Percentiles rank a stretch among this genome's conserved stretches.
These are phyloP conservation scores for Colletotrichum sp. DNA, from an alignment of 2,329 filamentous ascomycete genomes.

Conservation along the genomic window DNA sequence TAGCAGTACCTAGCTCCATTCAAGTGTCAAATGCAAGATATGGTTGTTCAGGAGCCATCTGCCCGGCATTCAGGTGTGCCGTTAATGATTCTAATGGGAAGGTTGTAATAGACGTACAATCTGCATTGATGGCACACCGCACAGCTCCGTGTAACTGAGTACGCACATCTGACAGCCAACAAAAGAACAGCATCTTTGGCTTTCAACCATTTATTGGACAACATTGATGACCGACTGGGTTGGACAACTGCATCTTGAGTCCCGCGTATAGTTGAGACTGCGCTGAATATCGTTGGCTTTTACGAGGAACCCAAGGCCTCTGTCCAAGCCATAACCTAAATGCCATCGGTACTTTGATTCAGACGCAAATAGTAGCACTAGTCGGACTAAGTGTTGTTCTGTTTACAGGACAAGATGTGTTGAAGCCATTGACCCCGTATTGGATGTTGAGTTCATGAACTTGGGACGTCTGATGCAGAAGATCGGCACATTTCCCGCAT, in stretches of 20 bases:
- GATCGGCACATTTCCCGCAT: neutral
- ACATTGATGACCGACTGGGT: neutral
- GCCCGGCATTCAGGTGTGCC: neutral
- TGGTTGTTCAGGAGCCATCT: neutral
- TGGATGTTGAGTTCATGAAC: neutral
- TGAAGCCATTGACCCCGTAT: neutral
- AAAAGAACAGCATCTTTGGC: neutral
- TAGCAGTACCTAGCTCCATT: neutral
- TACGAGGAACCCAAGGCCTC: too few species aligned
- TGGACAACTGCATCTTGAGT: accelerated
- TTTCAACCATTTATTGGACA: neutral
- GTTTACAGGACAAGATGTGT: neutral
- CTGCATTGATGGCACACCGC: neutral
- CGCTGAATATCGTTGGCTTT: too few species aligned
- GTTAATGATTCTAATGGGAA: neutral
- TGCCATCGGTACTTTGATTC: too few species aligned
- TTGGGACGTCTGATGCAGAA: neutral
- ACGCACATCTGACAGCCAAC: neutral
- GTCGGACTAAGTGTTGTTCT: neutral
- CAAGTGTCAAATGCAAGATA: accelerated
- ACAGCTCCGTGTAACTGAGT: neutral
- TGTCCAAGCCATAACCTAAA: too few species aligned
- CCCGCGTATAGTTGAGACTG: neutral
- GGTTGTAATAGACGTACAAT: neutral
- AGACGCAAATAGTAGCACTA: neutral